Percentiles rank a stretch among this genome's conserved stretches.
Evolutionary conservation across 768 basidiomycete genomes (phyloP).

Genomic region (Lentinus tigrinus): DNA sequence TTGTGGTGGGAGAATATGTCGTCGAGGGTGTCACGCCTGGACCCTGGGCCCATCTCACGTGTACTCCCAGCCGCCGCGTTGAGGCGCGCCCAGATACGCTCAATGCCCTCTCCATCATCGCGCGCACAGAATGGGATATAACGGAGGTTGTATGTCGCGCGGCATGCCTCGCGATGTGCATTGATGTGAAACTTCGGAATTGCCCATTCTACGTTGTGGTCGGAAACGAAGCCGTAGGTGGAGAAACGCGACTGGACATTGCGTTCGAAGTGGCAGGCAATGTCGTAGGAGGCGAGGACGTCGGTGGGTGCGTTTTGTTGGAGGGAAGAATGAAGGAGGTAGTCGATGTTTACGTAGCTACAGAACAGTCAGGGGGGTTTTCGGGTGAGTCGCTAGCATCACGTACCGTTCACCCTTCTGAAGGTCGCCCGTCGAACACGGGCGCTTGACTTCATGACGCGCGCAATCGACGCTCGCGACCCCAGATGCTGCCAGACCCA

Average conservation of each 20-base stretch:
- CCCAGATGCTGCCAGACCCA: conserved; percentile 10
- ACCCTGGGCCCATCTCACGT: conserved; percentile 36
- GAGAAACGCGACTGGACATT: conserved; percentile 10
- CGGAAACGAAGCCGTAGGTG: background rate
- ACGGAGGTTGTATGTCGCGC: conserved; percentile 31
- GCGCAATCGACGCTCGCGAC: conserved; percentile 17
- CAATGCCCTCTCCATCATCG: conserved; percentile 37
- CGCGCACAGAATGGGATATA: conserved; percentile 27
- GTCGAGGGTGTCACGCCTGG: conserved; percentile 35
- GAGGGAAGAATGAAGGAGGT: conserved; percentile 11
- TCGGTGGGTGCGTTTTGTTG: background rate
- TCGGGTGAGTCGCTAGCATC: background rate
- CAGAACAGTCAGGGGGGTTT: background rate
- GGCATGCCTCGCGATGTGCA: conserved; percentile 32
- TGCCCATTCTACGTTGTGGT: conserved; percentile 9
- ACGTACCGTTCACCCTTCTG: conserved; percentile 28
- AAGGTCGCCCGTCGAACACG: conserved; percentile 25
- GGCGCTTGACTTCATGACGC: conserved; percentile 23
- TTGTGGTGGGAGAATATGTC: conserved; percentile 35
- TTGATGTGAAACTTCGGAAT: conserved; percentile 42
- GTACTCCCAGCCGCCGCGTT: conserved; percentile 33
- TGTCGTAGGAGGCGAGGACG: conserved; percentile 18
- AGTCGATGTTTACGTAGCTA: conserved; percentile 27
- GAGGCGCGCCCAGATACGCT: conserved; percentile 35
- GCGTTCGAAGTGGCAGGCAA: conserved; percentile 24